Evolutionary conservation across 2,329 filamentous ascomycete species (phyloP).

Genomic region (Aureobasidium sp.): DNA sequence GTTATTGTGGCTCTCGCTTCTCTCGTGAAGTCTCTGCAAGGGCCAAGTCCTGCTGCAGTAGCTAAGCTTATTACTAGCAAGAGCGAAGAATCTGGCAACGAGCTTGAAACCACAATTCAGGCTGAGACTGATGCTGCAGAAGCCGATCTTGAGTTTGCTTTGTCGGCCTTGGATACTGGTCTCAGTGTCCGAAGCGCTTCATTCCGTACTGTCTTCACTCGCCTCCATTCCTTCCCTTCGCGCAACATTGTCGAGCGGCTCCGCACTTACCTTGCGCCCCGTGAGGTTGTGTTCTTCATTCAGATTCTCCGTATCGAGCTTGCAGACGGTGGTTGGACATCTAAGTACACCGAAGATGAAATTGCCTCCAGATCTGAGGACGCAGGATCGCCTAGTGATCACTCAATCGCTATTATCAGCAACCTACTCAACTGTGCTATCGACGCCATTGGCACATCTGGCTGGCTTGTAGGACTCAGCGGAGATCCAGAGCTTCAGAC

Average conservation of each 20-base stretch:
- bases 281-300: constrained; percentile 65
- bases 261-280: constrained; percentile 55
- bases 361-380: constrained; percentile 42
- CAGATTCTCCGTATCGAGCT: constrained; percentile 67
- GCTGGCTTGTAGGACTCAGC: constrained; percentile 62
- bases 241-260: constrained; percentile 56
- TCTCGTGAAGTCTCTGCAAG: constrained; percentile 63
- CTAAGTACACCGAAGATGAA: constrained; percentile 58
- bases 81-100: not conserved
- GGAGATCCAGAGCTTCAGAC: constrained; percentile 47
- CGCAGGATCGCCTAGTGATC: constrained; percentile 52
- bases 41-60: constrained; percentile 27
- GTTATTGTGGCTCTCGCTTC: constrained; percentile 59
- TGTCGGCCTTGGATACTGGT: constrained; percentile 60
- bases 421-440: constrained; percentile 66
- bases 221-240: constrained; percentile 60
- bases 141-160: constrained; percentile 59
- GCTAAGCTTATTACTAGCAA: constrained; percentile 15
- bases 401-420: constrained; percentile 63
- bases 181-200: constrained; percentile 56
- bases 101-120: constrained; percentile 22
- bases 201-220: constrained; percentile 61
- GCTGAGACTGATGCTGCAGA: constrained; percentile 40
- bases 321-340: constrained; percentile 68
- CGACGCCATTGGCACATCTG: constrained; percentile 66